A percentile compares a stretch with the other conserved stretches of the same genome.
Conservation (phyloP, 257 asterid species). For the Solanum virginianum region DNA sequence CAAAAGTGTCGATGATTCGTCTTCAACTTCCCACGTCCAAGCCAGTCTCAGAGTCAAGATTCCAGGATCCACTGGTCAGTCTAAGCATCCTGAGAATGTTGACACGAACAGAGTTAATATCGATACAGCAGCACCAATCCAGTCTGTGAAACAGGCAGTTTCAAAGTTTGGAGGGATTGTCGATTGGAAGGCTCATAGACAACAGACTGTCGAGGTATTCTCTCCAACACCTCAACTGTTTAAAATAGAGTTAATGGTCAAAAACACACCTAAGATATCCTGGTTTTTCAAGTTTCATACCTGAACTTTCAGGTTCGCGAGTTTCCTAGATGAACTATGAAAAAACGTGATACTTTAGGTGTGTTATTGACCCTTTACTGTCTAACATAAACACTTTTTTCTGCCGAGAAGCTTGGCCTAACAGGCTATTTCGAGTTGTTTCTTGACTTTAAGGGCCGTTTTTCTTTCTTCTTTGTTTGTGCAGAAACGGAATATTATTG, state of each 20-base stretch:
- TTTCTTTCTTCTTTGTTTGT: not conserved
- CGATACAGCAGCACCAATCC: conserved; percentile 64
- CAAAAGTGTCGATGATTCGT: conserved; percentile 3
- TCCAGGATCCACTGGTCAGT: conserved; percentile 5
- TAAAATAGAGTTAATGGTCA: not conserved
- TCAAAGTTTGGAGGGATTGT: conserved; percentile 79
- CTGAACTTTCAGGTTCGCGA: no score
- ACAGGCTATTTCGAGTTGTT: not conserved
- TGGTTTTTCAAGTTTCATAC: fast-evolving
- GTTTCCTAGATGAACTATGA: not conserved
- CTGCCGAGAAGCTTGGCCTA: not conserved
- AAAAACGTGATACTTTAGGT: not conserved
- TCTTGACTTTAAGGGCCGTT: not conserved
- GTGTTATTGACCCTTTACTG: not conserved
- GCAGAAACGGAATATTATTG: conserved; percentile 82
- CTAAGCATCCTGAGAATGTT: conserved; percentile 12
- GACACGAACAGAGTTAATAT: conserved; percentile 30
- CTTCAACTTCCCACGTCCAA: conserved; percentile 17
- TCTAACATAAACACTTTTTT: not conserved
- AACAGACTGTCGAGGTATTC: conserved; percentile 52
- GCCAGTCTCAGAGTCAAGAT: conserved; percentile 2
- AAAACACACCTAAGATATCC: fast-evolving
- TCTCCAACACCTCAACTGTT: not conserved
- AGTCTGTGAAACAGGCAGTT: conserved; percentile 79
- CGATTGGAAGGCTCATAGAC: conserved; percentile 81